Percentiles rank a stretch among this genome's conserved stretches.
Conservation (phyloP, 306 rosid genomes). For the Mucuna pruriens region DNA sequence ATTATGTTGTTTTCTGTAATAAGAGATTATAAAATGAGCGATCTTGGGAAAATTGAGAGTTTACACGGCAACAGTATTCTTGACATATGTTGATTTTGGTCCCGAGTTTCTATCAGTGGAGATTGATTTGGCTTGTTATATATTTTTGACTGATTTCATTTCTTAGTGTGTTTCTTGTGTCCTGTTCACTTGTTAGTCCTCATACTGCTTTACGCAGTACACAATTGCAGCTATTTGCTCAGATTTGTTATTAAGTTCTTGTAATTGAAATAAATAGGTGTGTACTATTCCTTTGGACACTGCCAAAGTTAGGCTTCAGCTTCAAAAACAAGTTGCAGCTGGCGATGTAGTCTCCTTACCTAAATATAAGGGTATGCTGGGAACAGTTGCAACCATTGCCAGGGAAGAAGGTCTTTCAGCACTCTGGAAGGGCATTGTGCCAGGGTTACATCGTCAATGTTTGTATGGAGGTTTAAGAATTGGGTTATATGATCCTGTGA, state of each 20-base stretch:
- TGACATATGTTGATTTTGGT: constrained; percentile 1
- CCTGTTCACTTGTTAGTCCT: constrained; percentile 29
- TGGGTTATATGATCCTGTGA: constrained; percentile 93
- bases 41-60: no score
- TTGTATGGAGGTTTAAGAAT: constrained; percentile 92
- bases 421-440: constrained; percentile 97
- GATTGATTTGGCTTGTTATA: constrained; percentile 2
- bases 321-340: constrained; percentile 76
- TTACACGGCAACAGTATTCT: neutral
- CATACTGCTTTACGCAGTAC: neutral
- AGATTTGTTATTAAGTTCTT: constrained; percentile 17
- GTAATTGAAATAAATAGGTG: constrained; percentile 61
- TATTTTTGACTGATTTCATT: neutral
- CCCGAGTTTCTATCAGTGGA: neutral
- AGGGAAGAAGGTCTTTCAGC: constrained; percentile 92
- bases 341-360: constrained; percentile 76
- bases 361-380: constrained; percentile 93
- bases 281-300: constrained; percentile 98
- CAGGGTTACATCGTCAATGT: constrained; percentile 96
- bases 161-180: constrained; percentile 4
- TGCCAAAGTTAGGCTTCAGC: constrained; percentile 99
- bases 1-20: neutral
- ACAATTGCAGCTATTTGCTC: constrained; percentile 8
- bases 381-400: constrained; percentile 90
- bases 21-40: neutral